Conservation (phyloP, 2,329 filamentous ascomycete genomes). For the Graphium sp. region DNA sequence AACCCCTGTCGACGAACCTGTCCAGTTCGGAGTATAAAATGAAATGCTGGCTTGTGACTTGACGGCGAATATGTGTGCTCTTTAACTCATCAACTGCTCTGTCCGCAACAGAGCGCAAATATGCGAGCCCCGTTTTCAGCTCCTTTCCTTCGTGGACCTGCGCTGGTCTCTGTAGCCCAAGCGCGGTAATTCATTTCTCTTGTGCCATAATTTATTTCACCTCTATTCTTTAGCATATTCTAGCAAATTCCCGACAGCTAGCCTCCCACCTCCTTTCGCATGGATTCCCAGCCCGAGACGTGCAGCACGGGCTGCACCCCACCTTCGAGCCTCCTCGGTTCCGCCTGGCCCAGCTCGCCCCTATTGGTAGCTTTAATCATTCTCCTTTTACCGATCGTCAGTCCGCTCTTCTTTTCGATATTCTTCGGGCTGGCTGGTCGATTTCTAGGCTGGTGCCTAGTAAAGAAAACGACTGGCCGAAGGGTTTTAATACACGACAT, state of each 20-base stretch:
- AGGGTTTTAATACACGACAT: slow-evolving; percentile 37
- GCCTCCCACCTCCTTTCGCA: slow-evolving; percentile 5
- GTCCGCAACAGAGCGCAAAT: too few relatives aligned
- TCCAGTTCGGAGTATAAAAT: too few relatives aligned
- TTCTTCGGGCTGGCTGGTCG: slow-evolving; percentile 21
- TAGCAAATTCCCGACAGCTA: slow-evolving; percentile 1
- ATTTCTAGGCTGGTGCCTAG: slow-evolving; percentile 41
- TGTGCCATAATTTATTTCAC: too few relatives aligned
- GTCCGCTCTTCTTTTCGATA: slow-evolving; percentile 15
- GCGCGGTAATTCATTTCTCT: too few relatives aligned
- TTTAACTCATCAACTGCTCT: too few relatives aligned
- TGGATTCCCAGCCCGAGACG: slow-evolving; percentile 1
- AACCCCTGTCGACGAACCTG: too few relatives aligned
- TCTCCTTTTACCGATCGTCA: slow-evolving; percentile 14
- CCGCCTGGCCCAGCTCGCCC: not conserved
- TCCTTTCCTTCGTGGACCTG: too few relatives aligned
- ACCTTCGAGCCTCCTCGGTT: not conserved
- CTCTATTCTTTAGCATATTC: too few relatives aligned
- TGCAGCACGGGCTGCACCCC: slow-evolving; percentile 3
- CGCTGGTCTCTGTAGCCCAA: too few relatives aligned
- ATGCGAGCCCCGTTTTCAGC: too few relatives aligned
- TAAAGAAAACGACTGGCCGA: slow-evolving; percentile 45
- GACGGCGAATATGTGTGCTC: too few relatives aligned
- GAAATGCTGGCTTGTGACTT: too few relatives aligned
- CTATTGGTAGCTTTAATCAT: slow-evolving; percentile 9